These are phyloP conservation scores for Ophiostoma perfectum DNA, from an alignment of 2,329 filamentous ascomycete species.

Conservation along the genomic window DNA sequence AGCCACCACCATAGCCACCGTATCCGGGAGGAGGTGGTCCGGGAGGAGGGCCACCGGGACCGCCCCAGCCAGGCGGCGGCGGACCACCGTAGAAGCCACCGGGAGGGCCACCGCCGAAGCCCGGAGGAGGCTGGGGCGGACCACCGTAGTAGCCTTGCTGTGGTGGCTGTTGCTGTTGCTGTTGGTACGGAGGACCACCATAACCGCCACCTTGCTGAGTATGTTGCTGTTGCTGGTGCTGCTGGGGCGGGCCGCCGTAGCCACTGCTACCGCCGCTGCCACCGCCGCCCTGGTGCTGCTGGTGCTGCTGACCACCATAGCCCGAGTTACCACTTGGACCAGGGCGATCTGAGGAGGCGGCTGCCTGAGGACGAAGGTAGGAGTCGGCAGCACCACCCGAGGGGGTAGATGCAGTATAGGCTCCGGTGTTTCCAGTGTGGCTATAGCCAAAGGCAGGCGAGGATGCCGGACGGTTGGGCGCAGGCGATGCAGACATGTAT, in stretches of 20 bases:
- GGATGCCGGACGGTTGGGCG: conserved; percentile 22
- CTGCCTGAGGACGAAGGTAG: conserved; percentile 24
- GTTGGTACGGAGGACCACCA: conserved; percentile 2
- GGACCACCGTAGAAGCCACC: conserved; percentile 12
- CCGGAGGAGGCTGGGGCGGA: background rate
- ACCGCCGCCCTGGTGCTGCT: background rate
- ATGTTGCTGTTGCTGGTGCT: conserved; percentile 3
- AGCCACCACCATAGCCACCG: background rate
- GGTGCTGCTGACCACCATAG: background rate
- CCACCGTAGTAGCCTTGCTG: conserved; percentile 18
- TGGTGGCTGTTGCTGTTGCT: conserved; percentile 9
- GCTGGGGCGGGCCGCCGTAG: background rate
- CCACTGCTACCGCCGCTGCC: background rate
- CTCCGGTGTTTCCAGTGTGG: conserved; percentile 28
- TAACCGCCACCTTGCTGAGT: conserved; percentile 14
- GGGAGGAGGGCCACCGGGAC: conserved; percentile 14
- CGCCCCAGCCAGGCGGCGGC: conserved; percentile 15
- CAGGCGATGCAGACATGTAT: conserved; percentile 37
- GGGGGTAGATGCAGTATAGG: conserved; percentile 10
- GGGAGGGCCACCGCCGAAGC: conserved; percentile 1
- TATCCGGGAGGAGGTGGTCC: conserved; percentile 18
- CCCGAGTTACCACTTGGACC: background rate
- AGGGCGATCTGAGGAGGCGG: background rate
- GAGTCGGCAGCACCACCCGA: conserved; percentile 24
- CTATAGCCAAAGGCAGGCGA: conserved; percentile 41